Evolutionary conservation across 257 asterid genomes (phyloP), one percentile per base, ranked within the genome.

Genomic region (Gardenia jasminoides): DNA sequence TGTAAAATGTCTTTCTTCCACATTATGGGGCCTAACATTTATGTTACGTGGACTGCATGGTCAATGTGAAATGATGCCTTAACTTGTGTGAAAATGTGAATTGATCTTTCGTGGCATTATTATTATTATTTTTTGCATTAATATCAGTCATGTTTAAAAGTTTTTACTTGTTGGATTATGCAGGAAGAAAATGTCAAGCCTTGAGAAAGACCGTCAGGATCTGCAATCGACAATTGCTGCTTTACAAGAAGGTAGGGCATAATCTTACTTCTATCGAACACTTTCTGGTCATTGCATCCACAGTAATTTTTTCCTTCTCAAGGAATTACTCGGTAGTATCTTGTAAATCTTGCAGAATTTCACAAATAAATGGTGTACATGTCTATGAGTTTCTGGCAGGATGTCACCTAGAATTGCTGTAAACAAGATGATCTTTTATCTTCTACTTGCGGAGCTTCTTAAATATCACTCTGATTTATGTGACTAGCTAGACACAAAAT

Each of bases 131-230:
- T 67, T 70, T 3, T 7, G 15, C 50, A 15, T 15, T 30, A 17
- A 0, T 30, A 36, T 70, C 6, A 19, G 15, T 44, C 39, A 31
- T 13, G n/a, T 16, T 58, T 47, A 41, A 61, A 76, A 19, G 36
- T 62, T 30, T 3, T 79, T 81, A 13, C 61, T 48, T 22, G 22
- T 56, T 80, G 78, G 31, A 67, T 26, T 41, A 62, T 78, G 80
- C 89, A 96, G 99, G 87, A 93, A 90, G 85, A 92, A 84, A 87
- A 84, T 93, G 80, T 86, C 92, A n/a, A 90, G 90, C 85, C 89
- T 96, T 74, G 98, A 96, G 86, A 96, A 85, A 85, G 99, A 96
- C 70, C 93, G 95, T 73, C 96, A 88, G 89, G 97, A 93, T 90
- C 89, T 93, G 84, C 93, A 82, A 72, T 91, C 97, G 74, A 96